Evolutionary conservation across 306 rosid species (phyloP).

Genomic region (Myrica gale): DNA sequence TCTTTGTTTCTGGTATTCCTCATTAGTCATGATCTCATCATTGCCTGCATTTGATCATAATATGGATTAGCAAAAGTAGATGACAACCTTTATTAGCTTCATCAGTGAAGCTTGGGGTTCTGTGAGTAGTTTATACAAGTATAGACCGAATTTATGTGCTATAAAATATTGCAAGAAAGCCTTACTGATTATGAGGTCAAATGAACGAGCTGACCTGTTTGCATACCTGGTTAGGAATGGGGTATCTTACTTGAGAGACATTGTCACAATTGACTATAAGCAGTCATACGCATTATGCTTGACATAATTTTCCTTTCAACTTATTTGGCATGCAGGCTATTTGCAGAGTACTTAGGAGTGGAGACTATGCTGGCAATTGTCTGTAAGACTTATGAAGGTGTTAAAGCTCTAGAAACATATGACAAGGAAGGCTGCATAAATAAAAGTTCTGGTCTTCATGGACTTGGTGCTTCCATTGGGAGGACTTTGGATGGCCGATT

Average conservation of each 20-base stretch:
- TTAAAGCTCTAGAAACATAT: slow-evolving; percentile 66
- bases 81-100: not conserved
- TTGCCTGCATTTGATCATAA: slow-evolving; percentile 5
- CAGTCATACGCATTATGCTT: not conserved
- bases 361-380: slow-evolving; percentile 81
- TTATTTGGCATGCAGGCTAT: slow-evolving; percentile 60
- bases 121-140: not conserved
- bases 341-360: slow-evolving; percentile 75
- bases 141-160: not conserved
- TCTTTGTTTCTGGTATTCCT: slow-evolving; percentile 7
- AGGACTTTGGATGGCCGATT: slow-evolving; percentile 68
- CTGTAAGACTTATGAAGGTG: slow-evolving; percentile 72
- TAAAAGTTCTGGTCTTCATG: slow-evolving; percentile 62
- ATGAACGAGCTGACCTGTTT: not conserved
- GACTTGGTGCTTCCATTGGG: slow-evolving; percentile 64
- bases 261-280: not conserved
- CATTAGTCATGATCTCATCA: not conserved
- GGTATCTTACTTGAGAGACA: not conserved
- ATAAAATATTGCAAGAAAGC: too few relatives aligned
- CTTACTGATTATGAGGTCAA: not conserved
- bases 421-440: slow-evolving; percentile 60
- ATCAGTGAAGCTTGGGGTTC: not conserved
- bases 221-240: not conserved
- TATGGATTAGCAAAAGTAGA: not conserved
- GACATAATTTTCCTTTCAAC: not conserved